phyloP scores from a whole-genome alignment of 108 stramenopile species.

The Nitzschia sp. region DNA sequence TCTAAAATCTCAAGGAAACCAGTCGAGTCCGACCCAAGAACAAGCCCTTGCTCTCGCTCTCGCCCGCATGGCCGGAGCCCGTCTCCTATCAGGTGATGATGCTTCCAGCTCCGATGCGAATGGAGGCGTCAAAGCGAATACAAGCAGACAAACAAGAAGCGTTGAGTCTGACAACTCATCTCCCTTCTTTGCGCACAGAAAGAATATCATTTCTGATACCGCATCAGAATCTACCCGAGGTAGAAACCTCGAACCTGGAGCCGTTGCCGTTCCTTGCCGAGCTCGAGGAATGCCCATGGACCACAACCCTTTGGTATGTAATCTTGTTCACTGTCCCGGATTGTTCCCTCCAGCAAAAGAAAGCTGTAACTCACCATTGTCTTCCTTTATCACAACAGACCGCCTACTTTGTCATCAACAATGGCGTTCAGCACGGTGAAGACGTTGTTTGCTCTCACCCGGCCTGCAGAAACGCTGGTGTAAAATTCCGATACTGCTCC shows the following conservation, averaged over 20 bases:
- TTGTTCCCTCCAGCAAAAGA: not conserved
- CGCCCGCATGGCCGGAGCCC: not conserved
- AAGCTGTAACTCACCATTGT: not conserved
- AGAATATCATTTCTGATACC: not conserved
- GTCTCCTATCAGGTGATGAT: conserved; percentile 5
- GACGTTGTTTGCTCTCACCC: conserved; percentile 60
- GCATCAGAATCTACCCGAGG: not conserved
- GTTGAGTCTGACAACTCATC: not conserved
- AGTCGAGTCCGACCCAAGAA: not conserved
- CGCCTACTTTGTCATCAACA: conserved; percentile 60
- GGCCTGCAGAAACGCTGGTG: conserved; percentile 58
- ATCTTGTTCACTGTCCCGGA: too few relatives aligned
- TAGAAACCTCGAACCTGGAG: not conserved
- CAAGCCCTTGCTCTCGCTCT: not conserved
- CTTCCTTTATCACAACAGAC: conserved; percentile 40
- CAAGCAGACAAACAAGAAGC: not conserved
- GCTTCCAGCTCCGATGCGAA: not conserved
- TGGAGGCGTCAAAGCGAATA: not conserved
- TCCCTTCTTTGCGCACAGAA: not conserved
- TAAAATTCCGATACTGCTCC: conserved; percentile 70
- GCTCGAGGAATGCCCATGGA: conserved; percentile 83
- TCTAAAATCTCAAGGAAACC: conserved; percentile 5
- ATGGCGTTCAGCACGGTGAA: conserved; percentile 55
- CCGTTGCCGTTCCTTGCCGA: conserved; percentile 55
- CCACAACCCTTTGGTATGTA: conserved; percentile 57